A percentile compares a stretch with the other conserved stretches of the same genome.
Evolutionary conservation across 495 filamentous ascomycete species (phyloP).

Genomic region (Mytilinidion resinicola): DNA sequence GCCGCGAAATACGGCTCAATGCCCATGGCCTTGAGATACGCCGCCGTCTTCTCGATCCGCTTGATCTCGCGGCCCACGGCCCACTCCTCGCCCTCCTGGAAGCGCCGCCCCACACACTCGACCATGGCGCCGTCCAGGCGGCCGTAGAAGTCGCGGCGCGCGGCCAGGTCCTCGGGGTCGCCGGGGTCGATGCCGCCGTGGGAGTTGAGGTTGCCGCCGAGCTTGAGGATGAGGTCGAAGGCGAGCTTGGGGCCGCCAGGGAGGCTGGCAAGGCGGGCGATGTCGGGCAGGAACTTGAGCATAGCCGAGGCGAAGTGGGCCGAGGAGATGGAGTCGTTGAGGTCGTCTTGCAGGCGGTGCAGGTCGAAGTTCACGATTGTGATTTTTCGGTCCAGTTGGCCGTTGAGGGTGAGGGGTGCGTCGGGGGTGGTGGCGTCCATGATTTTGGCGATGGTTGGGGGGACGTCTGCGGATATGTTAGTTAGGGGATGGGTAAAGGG

Average conservation of each 20-base stretch:
- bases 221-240: conserved; percentile 48
- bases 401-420: conserved; percentile 43
- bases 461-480: conserved; percentile 38
- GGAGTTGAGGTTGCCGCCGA: conserved; percentile 47
- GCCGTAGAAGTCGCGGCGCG: conserved; percentile 41
- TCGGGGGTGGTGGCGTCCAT: conserved; percentile 42
- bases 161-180: conserved; percentile 38
- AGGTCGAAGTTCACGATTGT: conserved; percentile 51
- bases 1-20: conserved; percentile 44
- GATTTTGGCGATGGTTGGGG: conserved; percentile 42
- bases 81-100: conserved; percentile 43
- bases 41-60: conserved; percentile 46
- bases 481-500: conserved; percentile 2
- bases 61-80: conserved; percentile 42
- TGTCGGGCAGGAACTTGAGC: conserved; percentile 45
- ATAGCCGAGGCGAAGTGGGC: conserved; percentile 43
- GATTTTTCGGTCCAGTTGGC: conserved; percentile 50
- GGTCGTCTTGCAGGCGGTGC: conserved; percentile 47
- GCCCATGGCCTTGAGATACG: conserved; percentile 42
- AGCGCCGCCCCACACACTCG: conserved; percentile 40
- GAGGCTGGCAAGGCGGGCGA: conserved; percentile 40
- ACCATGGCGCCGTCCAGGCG: conserved; percentile 42
- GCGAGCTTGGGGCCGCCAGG: conserved; percentile 40
- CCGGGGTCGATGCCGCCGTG: conserved; percentile 45
- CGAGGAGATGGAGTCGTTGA: conserved; percentile 41